These are phyloP conservation scores for Aspergillus olivimuriae DNA, from an alignment of 495 filamentous ascomycete species.

Conservation along the genomic window DNA sequence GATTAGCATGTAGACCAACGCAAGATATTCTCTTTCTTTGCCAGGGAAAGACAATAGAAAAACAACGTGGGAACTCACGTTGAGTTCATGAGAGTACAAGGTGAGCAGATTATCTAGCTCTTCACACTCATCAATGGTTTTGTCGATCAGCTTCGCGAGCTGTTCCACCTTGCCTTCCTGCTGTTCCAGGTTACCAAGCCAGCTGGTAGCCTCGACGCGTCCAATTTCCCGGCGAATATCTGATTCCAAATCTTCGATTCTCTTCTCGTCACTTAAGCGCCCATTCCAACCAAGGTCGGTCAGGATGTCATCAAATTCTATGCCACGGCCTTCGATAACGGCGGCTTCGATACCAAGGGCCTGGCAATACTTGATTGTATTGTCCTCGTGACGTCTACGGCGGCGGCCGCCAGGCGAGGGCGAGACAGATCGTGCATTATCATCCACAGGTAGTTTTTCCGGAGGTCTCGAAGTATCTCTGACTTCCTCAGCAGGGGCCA, in stretches of 20 bases:
- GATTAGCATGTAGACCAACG: constrained; percentile 27
- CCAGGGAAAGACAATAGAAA: neutral
- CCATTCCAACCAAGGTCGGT: constrained; percentile 90
- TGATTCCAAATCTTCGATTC: constrained; percentile 74
- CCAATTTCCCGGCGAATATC: constrained; percentile 83
- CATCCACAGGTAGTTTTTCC: constrained; percentile 16
- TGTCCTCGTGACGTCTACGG: constrained; percentile 60
- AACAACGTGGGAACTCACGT: constrained; percentile 53
- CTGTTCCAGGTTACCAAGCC: constrained; percentile 81
- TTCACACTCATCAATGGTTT: constrained; percentile 86
- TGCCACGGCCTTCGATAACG: constrained; percentile 60
- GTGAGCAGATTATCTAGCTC: constrained; percentile 91
- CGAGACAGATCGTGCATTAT: constrained; percentile 30
- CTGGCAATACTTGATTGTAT: constrained; percentile 72
- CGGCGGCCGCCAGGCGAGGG: constrained; percentile 40
- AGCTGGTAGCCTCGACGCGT: constrained; percentile 85
- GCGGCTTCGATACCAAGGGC: constrained; percentile 66
- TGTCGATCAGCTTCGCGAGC: constrained; percentile 77
- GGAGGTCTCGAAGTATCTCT: constrained; percentile 28
- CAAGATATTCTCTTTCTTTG: no score
- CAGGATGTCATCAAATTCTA: constrained; percentile 71
- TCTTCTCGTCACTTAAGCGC: constrained; percentile 59
- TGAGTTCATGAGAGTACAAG: constrained; percentile 87
- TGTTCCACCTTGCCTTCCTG: constrained; percentile 82
- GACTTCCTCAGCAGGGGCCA: constrained; percentile 25